Evolutionary conservation across 2,329 filamentous ascomycete species (phyloP), one percentile per base, ranked within the genome.

Genomic region (Grosmannia serpens): DNA sequence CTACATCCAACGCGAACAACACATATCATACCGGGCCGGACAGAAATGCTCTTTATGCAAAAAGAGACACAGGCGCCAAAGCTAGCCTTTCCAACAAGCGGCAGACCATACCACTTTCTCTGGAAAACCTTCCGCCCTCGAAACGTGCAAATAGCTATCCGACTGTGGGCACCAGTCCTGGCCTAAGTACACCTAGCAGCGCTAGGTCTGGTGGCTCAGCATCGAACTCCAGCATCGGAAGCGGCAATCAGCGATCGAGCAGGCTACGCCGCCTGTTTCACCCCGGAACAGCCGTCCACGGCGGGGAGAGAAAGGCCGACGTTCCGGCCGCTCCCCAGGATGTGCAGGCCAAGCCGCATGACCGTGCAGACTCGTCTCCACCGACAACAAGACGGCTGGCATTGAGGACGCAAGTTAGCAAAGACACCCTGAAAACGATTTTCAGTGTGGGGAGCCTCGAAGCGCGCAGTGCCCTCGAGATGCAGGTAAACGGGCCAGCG

Each of bases 371-470:
- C 24, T 61, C 64, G n/a, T 70, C 70, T 24, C 69, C 72, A 0
- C 64, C 69, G 54, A 65, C 69, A 17, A 67, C 70, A 1, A 74
- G 71, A 61, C 70, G 70, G 47, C 62, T 73, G 13, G 65, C 68
- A 7, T 62, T 76, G 52, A 73, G 70, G 51, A 67, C 69, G 0
- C 72, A 75, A 35, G 64, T 70, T n/a, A 78, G 74, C 64, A 73
- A 73, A 62, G 77, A 78, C 29, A 77, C 75, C 0, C 65, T 79
- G 29, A 75, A 75, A 56, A 79, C 77, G 1, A 78, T 80, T 22
- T 64, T 79, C 56, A 79, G 77, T 60, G 76, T 79, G 10, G 76
- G 74, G 7, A 79, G 76, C 54, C 66, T 74, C 22, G 75, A 77
- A 52, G 61, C 38, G 11, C 52, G 55, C 22, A 54, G 65, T 20